A percentile compares a stretch with the other conserved stretches of the same genome.
Conservation (phyloP, 169 alveolate species). For the Cryptosporidium xiaoi region DNA sequence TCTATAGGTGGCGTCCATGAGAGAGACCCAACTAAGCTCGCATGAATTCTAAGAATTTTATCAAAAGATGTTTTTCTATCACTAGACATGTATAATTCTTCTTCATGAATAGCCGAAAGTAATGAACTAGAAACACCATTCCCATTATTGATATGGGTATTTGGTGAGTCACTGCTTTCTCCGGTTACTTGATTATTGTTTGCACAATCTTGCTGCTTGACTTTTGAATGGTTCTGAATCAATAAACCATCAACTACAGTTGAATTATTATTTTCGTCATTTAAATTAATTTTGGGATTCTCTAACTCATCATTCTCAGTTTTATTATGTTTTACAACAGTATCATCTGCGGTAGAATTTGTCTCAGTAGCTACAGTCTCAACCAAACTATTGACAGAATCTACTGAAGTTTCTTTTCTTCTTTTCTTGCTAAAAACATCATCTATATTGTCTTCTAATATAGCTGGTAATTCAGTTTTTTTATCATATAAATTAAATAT, state of each 20-base stretch:
- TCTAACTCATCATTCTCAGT: slow-evolving; percentile 9
- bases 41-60: slow-evolving; percentile 55
- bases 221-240: neutral
- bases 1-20: slow-evolving; percentile 66
- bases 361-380: slow-evolving; percentile 66
- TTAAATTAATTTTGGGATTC: neutral
- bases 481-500: neutral
- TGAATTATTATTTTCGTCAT: neutral
- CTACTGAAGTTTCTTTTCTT: slow-evolving; percentile 56
- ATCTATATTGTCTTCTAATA: neutral
- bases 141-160: neutral
- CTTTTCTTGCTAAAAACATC: slow-evolving; percentile 27
- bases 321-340: slow-evolving; percentile 26
- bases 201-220: neutral
- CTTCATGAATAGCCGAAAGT: slow-evolving; percentile 16
- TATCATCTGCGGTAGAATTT: slow-evolving; percentile 43
- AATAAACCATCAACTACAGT: slow-evolving; percentile 10
- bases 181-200: no score
- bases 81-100: slow-evolving; percentile 22
- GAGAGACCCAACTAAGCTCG: slow-evolving; percentile 57
- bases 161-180: slow-evolving; percentile 1
- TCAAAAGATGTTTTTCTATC: slow-evolving; percentile 70
- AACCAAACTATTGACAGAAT: slow-evolving; percentile 38
- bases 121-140: neutral
- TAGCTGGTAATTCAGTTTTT: slow-evolving; percentile 3